Evolutionary conservation across 768 basidiomycete species (phyloP).

Genomic region (Termitomyces sp.): DNA sequence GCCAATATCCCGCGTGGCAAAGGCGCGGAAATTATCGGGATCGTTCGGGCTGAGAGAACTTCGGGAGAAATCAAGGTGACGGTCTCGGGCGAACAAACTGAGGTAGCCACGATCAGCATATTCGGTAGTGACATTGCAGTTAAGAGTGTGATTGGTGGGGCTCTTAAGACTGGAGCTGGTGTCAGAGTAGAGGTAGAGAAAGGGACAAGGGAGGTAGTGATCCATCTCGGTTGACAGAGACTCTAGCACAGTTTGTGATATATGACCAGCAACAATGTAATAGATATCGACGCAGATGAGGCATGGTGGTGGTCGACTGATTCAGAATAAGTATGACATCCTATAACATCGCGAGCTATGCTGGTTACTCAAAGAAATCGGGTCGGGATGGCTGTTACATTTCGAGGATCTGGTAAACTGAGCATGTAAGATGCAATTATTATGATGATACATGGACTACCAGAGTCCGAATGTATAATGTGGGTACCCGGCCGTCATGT

Average conservation of each 20-base stretch:
- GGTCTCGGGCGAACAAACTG: constrained; percentile 19
- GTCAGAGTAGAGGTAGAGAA: constrained; percentile 18
- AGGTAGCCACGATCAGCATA: constrained; percentile 18
- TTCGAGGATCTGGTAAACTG: not conserved
- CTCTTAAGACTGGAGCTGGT: constrained; percentile 7
- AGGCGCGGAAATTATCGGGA: constrained; percentile 40
- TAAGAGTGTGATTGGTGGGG: constrained; percentile 17
- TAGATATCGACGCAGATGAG: not conserved
- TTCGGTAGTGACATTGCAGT: constrained; percentile 13
- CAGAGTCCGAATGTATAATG: not conserved
- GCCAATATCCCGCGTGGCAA: constrained; percentile 44
- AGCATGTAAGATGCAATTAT: constrained; percentile 1
- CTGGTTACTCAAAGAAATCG: not conserved
- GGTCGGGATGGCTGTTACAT: not conserved
- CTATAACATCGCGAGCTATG: not conserved
- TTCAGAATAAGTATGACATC: not conserved
- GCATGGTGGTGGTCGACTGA: not conserved
- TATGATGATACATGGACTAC: not conserved
- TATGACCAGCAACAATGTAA: not conserved
- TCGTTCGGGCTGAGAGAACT: constrained; percentile 34
- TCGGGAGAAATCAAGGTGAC: constrained; percentile 30
- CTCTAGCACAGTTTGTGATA: not conserved
- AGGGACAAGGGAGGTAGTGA: constrained; percentile 17
- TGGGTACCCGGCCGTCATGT: constrained; percentile 7
- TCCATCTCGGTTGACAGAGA: constrained; percentile 13